Percentiles rank a stretch among this genome's conserved stretches.
These are phyloP conservation scores for Pichia terricola DNA, from an alignment of 1,139 yeast species.

Conservation along the genomic window DNA sequence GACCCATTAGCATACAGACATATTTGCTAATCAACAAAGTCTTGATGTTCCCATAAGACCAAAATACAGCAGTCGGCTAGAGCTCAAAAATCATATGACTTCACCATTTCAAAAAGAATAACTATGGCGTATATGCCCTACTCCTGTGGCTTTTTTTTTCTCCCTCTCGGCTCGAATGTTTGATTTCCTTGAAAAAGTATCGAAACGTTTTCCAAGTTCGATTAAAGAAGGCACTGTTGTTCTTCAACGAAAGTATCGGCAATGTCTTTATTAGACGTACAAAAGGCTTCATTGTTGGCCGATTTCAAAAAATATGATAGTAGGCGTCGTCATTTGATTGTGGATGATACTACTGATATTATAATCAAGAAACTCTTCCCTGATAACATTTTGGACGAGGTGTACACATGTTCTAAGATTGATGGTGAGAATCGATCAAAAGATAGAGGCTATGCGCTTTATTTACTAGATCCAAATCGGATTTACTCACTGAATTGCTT, in stretches of 20 bases:
- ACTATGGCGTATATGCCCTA: no score
- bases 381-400: slow-evolving; percentile 29
- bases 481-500: slow-evolving; percentile 48
- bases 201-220: no score
- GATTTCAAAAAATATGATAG: slow-evolving; percentile 17
- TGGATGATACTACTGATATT: slow-evolving; percentile 31
- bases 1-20: no score
- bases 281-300: slow-evolving; percentile 16
- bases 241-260: neutral
- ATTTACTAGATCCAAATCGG: slow-evolving; percentile 43
- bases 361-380: slow-evolving; percentile 27
- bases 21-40: no score
- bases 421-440: slow-evolving; percentile 38
- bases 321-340: slow-evolving; percentile 32
- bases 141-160: no score
- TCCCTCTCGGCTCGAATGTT: no score
- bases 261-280: slow-evolving; percentile 21
- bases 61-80: no score
- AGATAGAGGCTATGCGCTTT: slow-evolving; percentile 44
- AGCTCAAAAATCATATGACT: no score
- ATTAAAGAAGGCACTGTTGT: no score
- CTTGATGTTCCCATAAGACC: no score
- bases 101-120: no score
- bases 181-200: no score
- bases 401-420: slow-evolving; percentile 42